Conservation (phyloP, 441 rosid species). For the Lepidium campestre region DNA sequence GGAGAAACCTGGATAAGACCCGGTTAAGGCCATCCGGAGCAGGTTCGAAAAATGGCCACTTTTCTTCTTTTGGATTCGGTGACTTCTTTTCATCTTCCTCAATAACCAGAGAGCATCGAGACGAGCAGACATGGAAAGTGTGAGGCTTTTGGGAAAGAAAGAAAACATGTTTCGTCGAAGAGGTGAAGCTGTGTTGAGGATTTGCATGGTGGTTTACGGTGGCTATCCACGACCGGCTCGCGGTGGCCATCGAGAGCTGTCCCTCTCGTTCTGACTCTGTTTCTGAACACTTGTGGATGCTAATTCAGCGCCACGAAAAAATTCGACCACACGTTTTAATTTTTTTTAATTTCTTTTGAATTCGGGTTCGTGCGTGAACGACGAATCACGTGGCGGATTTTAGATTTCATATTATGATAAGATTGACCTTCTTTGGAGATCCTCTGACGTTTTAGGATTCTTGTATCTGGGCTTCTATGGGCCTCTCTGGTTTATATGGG, state of each 20-base stretch:
- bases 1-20: slow-evolving; percentile 45
- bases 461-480: slow-evolving; percentile 3
- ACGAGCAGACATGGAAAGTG: slow-evolving; percentile 27
- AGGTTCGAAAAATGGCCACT: slow-evolving; percentile 25
- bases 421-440: neutral
- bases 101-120: slow-evolving; percentile 42
- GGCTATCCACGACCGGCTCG: slow-evolving; percentile 50
- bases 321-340: slow-evolving; percentile 14
- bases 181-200: slow-evolving; percentile 21
- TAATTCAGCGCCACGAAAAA: slow-evolving; percentile 13
- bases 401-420: slow-evolving; percentile 28
- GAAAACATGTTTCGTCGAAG: slow-evolving; percentile 32
- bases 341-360: neutral
- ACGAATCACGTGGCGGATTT: slow-evolving; percentile 24
- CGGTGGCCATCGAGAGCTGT: slow-evolving; percentile 33
- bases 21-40: slow-evolving; percentile 35
- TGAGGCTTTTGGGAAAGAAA: slow-evolving; percentile 26
- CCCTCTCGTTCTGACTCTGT: neutral
- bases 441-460: neutral
- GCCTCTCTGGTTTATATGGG: neutral
- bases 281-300: slow-evolving; percentile 18
- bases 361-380: neutral
- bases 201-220: slow-evolving; percentile 35
- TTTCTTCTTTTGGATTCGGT: slow-evolving; percentile 15
- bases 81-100: slow-evolving; percentile 44